Evolutionary conservation across 805 yeast genomes (phyloP).

Genomic region (Saccharomycopsis capsularis): DNA sequence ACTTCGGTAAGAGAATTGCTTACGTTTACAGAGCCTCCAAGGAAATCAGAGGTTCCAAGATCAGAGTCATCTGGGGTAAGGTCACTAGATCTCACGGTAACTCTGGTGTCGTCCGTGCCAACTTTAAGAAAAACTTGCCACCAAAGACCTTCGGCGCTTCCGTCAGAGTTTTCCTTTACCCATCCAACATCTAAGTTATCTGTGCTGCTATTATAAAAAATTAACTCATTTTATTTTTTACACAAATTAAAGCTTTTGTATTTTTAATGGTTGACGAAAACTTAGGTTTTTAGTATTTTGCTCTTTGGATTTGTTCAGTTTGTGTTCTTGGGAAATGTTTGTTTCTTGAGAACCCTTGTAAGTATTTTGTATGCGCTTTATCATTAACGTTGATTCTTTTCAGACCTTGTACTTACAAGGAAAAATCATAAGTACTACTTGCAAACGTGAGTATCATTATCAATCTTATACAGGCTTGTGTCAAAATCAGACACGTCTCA

Average conservation of each 20-base stretch:
- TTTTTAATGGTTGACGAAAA: constrained; percentile 16
- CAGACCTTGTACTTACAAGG: too few species aligned
- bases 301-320: too few species aligned
- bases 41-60: constrained; percentile 97
- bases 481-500: too few species aligned
- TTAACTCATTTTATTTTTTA: background rate
- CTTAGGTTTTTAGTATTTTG: constrained; percentile 9
- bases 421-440: too few species aligned
- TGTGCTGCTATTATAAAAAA: background rate
- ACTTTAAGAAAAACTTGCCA: constrained; percentile 98
- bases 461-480: too few species aligned
- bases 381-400: too few species aligned
- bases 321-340: too few species aligned
- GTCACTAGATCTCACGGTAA: constrained; percentile 98
- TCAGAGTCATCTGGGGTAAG: constrained; percentile 99
- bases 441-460: too few species aligned
- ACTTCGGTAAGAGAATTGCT: constrained; percentile 99
- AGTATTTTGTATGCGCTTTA: too few species aligned
- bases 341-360: too few species aligned
- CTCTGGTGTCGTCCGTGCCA: constrained; percentile 97
- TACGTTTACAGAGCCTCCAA: constrained; percentile 98
- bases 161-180: constrained; percentile 99
- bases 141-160: constrained; percentile 99
- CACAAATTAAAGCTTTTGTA: constrained; percentile 7
- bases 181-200: constrained; percentile 88